These are phyloP conservation scores for Backusella australiensis DNA, from an alignment of 192 early-diverging fungal genomes.

Conservation along the genomic window DNA sequence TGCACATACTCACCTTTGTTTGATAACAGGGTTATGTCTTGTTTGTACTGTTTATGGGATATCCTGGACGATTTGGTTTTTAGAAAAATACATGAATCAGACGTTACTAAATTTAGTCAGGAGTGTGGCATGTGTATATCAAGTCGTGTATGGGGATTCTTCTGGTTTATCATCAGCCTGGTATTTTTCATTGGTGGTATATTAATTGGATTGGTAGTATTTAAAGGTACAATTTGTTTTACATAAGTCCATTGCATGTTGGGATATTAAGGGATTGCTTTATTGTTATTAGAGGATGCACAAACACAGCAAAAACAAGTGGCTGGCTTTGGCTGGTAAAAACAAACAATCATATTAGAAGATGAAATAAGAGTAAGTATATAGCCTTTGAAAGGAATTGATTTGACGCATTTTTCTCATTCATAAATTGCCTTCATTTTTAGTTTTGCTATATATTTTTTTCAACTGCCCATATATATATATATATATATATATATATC, in stretches of 20 bases:
- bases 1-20: not conserved
- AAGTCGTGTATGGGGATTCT: conserved; percentile 79
- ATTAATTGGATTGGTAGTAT: conserved; percentile 75
- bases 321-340: conserved; percentile 32
- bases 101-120: conserved; percentile 83
- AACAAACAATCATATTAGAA: not conserved
- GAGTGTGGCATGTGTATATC: conserved; percentile 65
- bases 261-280: not conserved
- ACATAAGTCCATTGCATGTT: not conserved
- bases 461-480: not conserved
- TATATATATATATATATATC: not conserved
- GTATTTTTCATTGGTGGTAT: conserved; percentile 81
- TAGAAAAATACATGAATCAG: conserved; percentile 91
- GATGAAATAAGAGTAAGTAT: not conserved
- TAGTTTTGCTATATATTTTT: not conserved
- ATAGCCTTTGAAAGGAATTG: not conserved
- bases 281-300: conserved; percentile 24
- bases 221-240: conserved; percentile 52
- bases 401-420: not conserved
- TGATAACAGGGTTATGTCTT: conserved; percentile 78
- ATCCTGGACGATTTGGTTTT: conserved; percentile 91
- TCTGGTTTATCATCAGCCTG: conserved; percentile 89
- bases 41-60: conserved; percentile 92
- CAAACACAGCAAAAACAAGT: conserved; percentile 32
- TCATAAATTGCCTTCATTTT: not conserved